phyloP scores from a whole-genome alignment of 2,329 filamentous ascomycete genomes.

The Coleophoma crateriformis region DNA sequence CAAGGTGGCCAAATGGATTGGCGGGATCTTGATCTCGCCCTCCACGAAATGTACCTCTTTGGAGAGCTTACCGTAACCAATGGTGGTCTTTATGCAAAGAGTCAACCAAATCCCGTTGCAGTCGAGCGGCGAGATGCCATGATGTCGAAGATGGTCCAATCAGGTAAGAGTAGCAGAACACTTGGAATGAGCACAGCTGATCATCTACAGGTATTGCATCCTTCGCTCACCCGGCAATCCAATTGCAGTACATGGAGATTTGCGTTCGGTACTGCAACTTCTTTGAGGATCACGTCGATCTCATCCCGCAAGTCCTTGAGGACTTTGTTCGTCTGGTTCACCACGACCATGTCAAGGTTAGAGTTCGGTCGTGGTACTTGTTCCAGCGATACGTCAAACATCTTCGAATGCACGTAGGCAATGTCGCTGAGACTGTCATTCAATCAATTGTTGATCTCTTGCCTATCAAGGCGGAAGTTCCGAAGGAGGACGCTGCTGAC shows the following conservation, averaged over 20 bases:
- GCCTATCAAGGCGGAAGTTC: constrained; percentile 83
- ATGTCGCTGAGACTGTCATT: constrained; percentile 87
- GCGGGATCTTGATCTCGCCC: constrained; percentile 88
- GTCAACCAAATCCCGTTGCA: constrained; percentile 71
- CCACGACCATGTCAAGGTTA: constrained; percentile 79
- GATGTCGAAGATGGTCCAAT: constrained; percentile 95
- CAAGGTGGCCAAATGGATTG: constrained; percentile 76
- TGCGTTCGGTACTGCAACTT: constrained; percentile 91
- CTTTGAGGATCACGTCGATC: constrained; percentile 77
- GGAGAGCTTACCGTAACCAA: constrained; percentile 89
- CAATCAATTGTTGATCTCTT: constrained; percentile 84
- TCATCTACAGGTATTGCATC: constrained; percentile 64
- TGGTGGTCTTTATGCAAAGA: constrained; percentile 81
- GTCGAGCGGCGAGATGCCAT: constrained; percentile 80
- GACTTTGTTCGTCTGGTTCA: constrained; percentile 89
- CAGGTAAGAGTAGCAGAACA: constrained; percentile 57
- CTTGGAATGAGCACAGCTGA: constrained; percentile 17
- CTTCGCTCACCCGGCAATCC: constrained; percentile 84
- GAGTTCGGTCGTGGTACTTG: constrained; percentile 91
- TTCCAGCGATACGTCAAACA: constrained; percentile 92
- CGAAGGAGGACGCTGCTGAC: constrained; percentile 67
- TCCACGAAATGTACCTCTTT: constrained; percentile 94
- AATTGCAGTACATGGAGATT: constrained; percentile 97
- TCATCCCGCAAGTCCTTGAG: constrained; percentile 82
- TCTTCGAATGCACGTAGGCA: constrained; percentile 75